Conservation (phyloP, 768 basidiomycete species). For the Russula foetens region DNA sequence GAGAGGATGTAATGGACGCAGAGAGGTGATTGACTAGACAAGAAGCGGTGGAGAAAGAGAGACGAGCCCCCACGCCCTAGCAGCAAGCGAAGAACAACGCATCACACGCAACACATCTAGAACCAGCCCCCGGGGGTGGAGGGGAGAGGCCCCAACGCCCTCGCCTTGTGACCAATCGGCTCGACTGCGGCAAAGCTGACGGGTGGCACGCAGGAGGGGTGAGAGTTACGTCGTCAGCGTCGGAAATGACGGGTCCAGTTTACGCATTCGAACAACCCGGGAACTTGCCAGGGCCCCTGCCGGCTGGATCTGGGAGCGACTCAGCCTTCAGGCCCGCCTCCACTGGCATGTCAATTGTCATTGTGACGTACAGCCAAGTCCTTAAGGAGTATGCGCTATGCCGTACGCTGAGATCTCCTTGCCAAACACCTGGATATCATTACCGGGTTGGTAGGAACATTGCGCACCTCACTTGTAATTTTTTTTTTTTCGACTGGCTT, state of each 20-base stretch:
- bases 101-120: neutral
- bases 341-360: neutral
- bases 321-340: conserved; percentile 4
- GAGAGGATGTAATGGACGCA: neutral
- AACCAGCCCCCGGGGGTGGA: neutral
- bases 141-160: neutral
- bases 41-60: neutral
- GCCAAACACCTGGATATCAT: neutral
- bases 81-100: neutral
- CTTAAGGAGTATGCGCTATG: conserved; percentile 2
- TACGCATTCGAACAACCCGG: conserved; percentile 16
- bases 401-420: conserved; percentile 3
- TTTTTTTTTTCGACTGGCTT: too few species aligned
- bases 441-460: neutral
- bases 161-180: conserved; percentile 7
- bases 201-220: conserved; percentile 14
- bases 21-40: neutral
- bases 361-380: conserved; percentile 11
- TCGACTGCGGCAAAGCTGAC: conserved; percentile 5
- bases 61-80: neutral
- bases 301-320: neutral
- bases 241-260: conserved; percentile 10
- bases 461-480: conserved; percentile 1
- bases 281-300: conserved; percentile 2
- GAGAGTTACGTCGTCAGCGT: conserved; percentile 8